Evolutionary conservation across 257 asterid species (phyloP).

Genomic region (Scutellaria barbata): DNA sequence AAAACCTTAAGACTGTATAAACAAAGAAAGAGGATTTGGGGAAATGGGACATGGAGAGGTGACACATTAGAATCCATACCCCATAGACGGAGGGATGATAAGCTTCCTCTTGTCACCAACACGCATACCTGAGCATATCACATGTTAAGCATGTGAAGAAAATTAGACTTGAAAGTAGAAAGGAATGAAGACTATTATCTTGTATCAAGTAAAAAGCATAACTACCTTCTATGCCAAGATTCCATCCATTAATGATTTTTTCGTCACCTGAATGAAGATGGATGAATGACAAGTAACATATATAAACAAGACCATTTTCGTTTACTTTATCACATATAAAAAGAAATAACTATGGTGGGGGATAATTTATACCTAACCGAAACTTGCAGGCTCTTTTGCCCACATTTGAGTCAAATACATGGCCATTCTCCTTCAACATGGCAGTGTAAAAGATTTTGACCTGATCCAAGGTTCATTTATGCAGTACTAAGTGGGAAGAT

Average conservation of each 20-base stretch:
- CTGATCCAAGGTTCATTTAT: constrained; percentile 50
- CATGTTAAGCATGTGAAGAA: neutral
- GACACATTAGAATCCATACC: constrained; percentile 40
- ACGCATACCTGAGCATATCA: constrained; percentile 58
- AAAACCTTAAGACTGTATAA: neutral
- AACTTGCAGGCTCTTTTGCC: constrained; percentile 64
- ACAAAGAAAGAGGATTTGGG: neutral
- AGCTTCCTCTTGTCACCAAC: constrained; percentile 76
- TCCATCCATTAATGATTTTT: constrained; percentile 54
- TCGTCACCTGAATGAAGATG: constrained; percentile 56
- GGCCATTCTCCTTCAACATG: constrained; percentile 68
- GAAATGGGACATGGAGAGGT: neutral
- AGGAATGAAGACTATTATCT: neutral
- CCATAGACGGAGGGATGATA: constrained; percentile 65
- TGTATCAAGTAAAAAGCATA: constrained; percentile 7
- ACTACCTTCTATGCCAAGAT: constrained; percentile 43
- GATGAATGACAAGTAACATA: constrained; percentile 12
- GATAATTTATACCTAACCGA: constrained; percentile 62
- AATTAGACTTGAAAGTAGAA: constrained; percentile 2
- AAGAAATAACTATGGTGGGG: neutral
- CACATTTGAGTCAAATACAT: constrained; percentile 61
- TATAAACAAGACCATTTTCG: neutral
- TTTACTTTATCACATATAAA: neutral
- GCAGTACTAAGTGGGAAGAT: constrained; percentile 26
- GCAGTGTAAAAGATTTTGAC: constrained; percentile 72